phyloP scores from a whole-genome alignment of 768 basidiomycete species.

The Lentinula sp. region DNA sequence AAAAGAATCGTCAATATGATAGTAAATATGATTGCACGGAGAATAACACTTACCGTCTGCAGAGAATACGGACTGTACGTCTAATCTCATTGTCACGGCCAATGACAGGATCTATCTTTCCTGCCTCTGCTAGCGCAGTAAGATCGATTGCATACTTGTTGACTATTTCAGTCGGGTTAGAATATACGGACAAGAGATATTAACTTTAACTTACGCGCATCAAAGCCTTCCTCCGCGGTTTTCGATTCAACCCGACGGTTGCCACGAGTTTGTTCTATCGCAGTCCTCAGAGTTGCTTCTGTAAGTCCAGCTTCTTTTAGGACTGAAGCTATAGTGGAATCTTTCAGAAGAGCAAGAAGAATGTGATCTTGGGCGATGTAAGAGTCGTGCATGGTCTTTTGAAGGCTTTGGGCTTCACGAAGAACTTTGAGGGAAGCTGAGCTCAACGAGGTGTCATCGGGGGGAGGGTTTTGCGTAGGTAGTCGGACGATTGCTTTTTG shows the following conservation, averaged over 20 bases:
- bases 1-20: background rate
- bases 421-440: constrained; percentile 54
- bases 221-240: constrained; percentile 85
- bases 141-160: constrained; percentile 85
- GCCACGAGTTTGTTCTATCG: constrained; percentile 75
- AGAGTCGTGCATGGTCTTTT: constrained; percentile 83
- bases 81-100: constrained; percentile 92
- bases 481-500: constrained; percentile 76
- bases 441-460: constrained; percentile 69
- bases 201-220: constrained; percentile 40
- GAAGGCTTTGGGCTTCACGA: constrained; percentile 67
- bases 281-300: constrained; percentile 66
- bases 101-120: constrained; percentile 94
- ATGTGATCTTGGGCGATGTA: constrained; percentile 94
- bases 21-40: background rate
- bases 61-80: constrained; percentile 76
- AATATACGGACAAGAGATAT: background rate
- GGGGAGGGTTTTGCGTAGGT: constrained; percentile 80
- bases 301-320: constrained; percentile 75
- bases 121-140: constrained; percentile 82
- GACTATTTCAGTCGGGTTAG: constrained; percentile 19
- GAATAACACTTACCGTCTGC: constrained; percentile 46
- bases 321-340: constrained; percentile 55
- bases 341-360: constrained; percentile 78
- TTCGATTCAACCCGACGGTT: constrained; percentile 81